These are phyloP conservation scores for Silene vulgaris DNA, from an alignment of 179 eudicot genomes.

Conservation along the genomic window DNA sequence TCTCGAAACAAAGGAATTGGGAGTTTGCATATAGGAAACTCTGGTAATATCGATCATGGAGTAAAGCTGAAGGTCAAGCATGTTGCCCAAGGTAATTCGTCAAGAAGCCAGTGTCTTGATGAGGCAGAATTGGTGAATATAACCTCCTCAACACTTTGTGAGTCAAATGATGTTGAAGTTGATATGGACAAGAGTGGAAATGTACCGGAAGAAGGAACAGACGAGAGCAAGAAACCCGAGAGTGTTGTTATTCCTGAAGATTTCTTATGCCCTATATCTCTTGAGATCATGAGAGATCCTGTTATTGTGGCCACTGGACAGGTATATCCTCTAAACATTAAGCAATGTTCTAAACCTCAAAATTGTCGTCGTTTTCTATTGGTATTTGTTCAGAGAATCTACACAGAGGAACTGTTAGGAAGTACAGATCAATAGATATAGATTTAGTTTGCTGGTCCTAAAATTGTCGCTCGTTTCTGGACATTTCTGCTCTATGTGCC, in stretches of 20 bases:
- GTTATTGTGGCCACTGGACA: constrained; percentile 80
- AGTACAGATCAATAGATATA: too few relatives aligned
- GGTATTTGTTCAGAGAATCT: not conserved
- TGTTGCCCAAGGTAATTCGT: constrained; percentile 28
- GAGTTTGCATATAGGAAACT: constrained; percentile 52
- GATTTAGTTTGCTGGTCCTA: too few relatives aligned
- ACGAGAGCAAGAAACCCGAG: constrained; percentile 37
- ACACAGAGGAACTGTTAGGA: too few relatives aligned
- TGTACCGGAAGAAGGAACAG: constrained; percentile 26
- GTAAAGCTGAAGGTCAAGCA: constrained; percentile 28
- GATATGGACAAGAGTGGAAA: constrained; percentile 20
- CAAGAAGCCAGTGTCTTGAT: constrained; percentile 22
- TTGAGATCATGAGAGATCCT: constrained; percentile 79
- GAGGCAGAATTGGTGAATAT: constrained; percentile 26
- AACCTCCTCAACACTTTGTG: constrained; percentile 27
- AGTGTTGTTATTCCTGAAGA: constrained; percentile 58
- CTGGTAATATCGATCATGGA: constrained; percentile 49
- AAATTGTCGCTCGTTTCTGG: not conserved
- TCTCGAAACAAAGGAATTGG: constrained; percentile 39
- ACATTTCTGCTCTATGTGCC: not conserved
- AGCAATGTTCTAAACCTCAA: not conserved
- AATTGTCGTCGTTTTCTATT: not conserved
- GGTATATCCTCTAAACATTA: constrained; percentile 31
- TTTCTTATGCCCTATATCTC: constrained; percentile 72
- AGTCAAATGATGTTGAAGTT: constrained; percentile 16